These are phyloP conservation scores for Colletotrichum somersetense DNA, from an alignment of 2,329 filamentous ascomycete genomes.

Conservation along the genomic window DNA sequence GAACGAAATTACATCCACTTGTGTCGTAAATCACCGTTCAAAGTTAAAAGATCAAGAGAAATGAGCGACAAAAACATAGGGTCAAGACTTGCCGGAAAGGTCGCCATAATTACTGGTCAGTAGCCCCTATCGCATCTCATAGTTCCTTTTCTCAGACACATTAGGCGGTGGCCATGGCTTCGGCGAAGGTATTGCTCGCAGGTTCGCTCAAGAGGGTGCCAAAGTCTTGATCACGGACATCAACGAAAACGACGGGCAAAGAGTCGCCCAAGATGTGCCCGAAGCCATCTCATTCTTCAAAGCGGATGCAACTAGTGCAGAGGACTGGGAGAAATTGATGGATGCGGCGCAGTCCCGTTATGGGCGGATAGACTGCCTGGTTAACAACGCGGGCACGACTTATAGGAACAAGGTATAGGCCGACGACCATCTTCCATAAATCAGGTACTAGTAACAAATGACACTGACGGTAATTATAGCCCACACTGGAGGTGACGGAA, in stretches of 20 bases:
- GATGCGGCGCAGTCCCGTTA: constrained; percentile 59
- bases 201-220: constrained; percentile 70
- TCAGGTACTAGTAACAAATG: no score
- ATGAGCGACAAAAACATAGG: constrained; percentile 17
- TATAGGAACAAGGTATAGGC: constrained; percentile 65
- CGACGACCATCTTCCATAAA: neutral
- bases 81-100: constrained; percentile 31
- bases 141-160: neutral
- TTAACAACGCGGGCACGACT: constrained; percentile 72
- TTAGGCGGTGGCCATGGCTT: constrained; percentile 60
- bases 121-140: no score
- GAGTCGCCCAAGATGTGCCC: constrained; percentile 53
- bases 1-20: no score
- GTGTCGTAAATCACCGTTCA: neutral
- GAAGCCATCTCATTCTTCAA: constrained; percentile 53
- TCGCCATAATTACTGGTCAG: constrained; percentile 28
- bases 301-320: constrained; percentile 64
- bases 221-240: constrained; percentile 74
- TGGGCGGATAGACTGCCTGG: constrained; percentile 67
- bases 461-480: constrained; percentile 44
- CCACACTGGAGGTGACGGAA: constrained; percentile 73
- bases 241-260: constrained; percentile 63
- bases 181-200: constrained; percentile 70
- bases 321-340: constrained; percentile 66
- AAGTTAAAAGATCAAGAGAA: neutral